Conservation (phyloP, 2,329 filamentous ascomycete species). For the Leptographium lundbergii region DNA sequence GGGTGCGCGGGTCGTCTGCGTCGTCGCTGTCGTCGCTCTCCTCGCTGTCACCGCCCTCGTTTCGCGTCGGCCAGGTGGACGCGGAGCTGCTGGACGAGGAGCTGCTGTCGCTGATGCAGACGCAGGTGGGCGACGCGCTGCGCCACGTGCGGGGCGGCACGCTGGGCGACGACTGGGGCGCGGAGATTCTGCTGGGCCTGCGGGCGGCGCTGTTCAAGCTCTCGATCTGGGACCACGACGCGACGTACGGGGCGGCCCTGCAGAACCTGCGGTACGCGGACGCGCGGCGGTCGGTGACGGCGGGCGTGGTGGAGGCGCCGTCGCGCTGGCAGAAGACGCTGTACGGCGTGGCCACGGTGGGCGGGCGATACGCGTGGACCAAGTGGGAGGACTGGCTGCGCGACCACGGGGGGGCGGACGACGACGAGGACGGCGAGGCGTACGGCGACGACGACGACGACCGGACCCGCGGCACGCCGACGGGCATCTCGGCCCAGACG, state of each 20-base stretch:
- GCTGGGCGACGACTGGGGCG: slow-evolving; percentile 72
- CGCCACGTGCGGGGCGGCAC: slow-evolving; percentile 70
- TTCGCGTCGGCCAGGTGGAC: slow-evolving; percentile 91
- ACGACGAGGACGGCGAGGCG: slow-evolving; percentile 31
- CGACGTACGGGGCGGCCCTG: slow-evolving; percentile 83
- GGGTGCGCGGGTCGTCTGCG: slow-evolving; percentile 24
- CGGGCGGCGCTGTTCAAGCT: slow-evolving; percentile 82
- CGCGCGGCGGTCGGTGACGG: slow-evolving; percentile 38
- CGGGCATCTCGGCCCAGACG: slow-evolving; percentile 7
- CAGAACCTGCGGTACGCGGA: slow-evolving; percentile 89
- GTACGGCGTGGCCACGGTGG: slow-evolving; percentile 77
- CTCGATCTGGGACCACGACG: slow-evolving; percentile 91
- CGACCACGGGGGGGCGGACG: slow-evolving; percentile 62
- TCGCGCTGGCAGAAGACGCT: slow-evolving; percentile 71
- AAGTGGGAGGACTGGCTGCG: slow-evolving; percentile 85
- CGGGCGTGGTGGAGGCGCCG: slow-evolving; percentile 38
- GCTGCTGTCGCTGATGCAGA: slow-evolving; percentile 70
- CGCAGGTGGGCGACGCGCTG: slow-evolving; percentile 75
- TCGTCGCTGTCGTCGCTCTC: background rate
- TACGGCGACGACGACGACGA: slow-evolving; percentile 1
- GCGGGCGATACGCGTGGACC: slow-evolving; percentile 79
- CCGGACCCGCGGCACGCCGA: background rate
- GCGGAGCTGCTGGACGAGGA: slow-evolving; percentile 92
- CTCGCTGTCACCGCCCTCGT: slow-evolving; percentile 30
- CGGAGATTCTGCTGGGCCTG: slow-evolving; percentile 70